Conservation (phyloP, 371 early-diverging fungal genomes). For the Lichtheimia hyalospora region DNA sequence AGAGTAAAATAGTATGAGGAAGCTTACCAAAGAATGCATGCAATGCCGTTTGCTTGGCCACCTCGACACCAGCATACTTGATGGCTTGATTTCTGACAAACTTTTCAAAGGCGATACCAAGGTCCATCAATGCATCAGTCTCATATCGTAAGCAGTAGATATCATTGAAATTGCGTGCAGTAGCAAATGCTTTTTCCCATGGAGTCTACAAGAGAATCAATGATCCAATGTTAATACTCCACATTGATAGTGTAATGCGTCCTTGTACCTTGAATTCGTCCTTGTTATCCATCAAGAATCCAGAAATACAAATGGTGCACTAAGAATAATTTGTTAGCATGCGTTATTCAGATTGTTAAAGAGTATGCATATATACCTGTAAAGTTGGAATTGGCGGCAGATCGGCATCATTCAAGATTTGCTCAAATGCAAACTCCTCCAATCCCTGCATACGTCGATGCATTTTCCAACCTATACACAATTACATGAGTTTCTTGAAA, state of each 20-base stretch:
- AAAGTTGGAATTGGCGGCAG: slow-evolving; percentile 62
- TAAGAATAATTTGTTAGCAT: slow-evolving; percentile 13
- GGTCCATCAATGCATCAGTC: slow-evolving; percentile 66
- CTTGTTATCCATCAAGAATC: slow-evolving; percentile 53
- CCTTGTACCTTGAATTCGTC: slow-evolving; percentile 26
- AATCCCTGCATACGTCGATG: slow-evolving; percentile 51
- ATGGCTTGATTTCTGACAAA: slow-evolving; percentile 86
- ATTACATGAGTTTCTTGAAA: background rate
- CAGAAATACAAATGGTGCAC: slow-evolving; percentile 65
- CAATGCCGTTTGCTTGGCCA: slow-evolving; percentile 84
- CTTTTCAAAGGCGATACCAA: slow-evolving; percentile 77
- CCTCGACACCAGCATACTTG: slow-evolving; percentile 80
- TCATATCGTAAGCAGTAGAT: slow-evolving; percentile 77
- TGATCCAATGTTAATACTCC: slow-evolving; percentile 9
- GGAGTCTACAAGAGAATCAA: slow-evolving; percentile 31
- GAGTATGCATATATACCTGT: slow-evolving; percentile 32
- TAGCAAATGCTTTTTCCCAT: slow-evolving; percentile 52
- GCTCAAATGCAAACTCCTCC: slow-evolving; percentile 60
- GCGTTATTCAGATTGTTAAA: background rate
- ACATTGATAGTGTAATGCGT: too few relatives aligned
- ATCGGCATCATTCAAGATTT: slow-evolving; percentile 52
- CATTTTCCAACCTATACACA: slow-evolving; percentile 48
- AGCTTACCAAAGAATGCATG: slow-evolving; percentile 63
- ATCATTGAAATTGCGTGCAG: slow-evolving; percentile 41
- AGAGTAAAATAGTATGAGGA: too few relatives aligned